These are phyloP conservation scores for Xanthoceras sorbifolium DNA, from an alignment of 345 rosid species.

Conservation along the genomic window DNA sequence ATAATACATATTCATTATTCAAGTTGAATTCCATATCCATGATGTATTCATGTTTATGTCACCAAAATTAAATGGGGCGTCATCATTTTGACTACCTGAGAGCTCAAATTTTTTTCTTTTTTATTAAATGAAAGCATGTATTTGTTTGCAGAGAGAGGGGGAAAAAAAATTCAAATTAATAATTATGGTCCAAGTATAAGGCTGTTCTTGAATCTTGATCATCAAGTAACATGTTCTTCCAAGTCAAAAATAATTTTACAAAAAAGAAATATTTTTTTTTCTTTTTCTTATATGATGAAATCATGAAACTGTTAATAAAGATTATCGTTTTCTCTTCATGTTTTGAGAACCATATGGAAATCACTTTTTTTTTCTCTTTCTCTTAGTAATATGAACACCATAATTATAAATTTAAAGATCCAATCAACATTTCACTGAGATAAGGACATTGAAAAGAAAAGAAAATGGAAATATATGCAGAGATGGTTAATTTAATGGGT, in stretches of 20 bases:
- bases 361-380: too few species aligned
- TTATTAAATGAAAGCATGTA: not conserved
- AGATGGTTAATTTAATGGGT: not conserved
- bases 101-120: not conserved
- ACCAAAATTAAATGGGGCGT: not conserved
- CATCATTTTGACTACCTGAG: not conserved
- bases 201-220: not conserved
- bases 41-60: not conserved
- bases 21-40: not conserved
- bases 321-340: too few species aligned
- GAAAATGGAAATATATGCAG: not conserved
- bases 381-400: not conserved
- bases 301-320: too few species aligned
- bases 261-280: too few species aligned
- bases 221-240: not conserved
- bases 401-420: not conserved
- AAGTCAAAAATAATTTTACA: not conserved
- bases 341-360: too few species aligned
- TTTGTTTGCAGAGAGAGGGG: not conserved
- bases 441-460: not conserved
- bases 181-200: not conserved
- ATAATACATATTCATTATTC: too few species aligned
- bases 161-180: not conserved
- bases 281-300: too few species aligned
- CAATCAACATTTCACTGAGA: not conserved